phyloP scores from a whole-genome alignment of 2,329 filamentous ascomycete genomes.

The Pyrenophora tritici-repentis region DNA sequence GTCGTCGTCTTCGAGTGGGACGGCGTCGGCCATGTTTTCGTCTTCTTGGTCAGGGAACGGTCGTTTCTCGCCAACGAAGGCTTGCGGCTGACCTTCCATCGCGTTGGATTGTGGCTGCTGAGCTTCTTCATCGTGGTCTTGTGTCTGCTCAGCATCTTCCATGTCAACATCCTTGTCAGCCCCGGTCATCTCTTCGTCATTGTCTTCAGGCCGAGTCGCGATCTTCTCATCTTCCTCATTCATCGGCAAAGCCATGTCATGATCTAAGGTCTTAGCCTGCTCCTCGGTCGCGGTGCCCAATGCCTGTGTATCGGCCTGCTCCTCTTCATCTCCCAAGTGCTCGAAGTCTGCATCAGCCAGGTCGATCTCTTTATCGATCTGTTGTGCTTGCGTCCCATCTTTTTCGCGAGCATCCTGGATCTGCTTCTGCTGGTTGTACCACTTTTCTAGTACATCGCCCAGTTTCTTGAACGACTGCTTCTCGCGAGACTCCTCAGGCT shows the following conservation, averaged over 20 bases:
- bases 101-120: constrained; percentile 35
- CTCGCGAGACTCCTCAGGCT: constrained; percentile 50
- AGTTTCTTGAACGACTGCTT: constrained; percentile 88
- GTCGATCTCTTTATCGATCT: constrained; percentile 64
- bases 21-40: constrained; percentile 45
- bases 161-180: constrained; percentile 48
- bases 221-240: constrained; percentile 55
- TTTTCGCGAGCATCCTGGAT: constrained; percentile 62
- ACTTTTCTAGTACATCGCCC: constrained; percentile 88
- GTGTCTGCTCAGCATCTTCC: constrained; percentile 46
- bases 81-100: constrained; percentile 46
- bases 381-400: constrained; percentile 56
- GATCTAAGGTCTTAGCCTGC: constrained; percentile 81
- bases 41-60: constrained; percentile 39
- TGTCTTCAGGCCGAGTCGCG: constrained; percentile 41
- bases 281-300: constrained; percentile 88
- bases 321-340: constrained; percentile 84
- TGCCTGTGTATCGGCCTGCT: constrained; percentile 84
- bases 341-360: constrained; percentile 86
- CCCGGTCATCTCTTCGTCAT: constrained; percentile 33
- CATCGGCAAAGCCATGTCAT: constrained; percentile 82
- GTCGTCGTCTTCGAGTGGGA: constrained; percentile 44
- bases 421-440: constrained; percentile 86
- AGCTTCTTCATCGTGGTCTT: constrained; percentile 31
- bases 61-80: constrained; percentile 54